Conservation (phyloP, 129 eudicot species). For the Daucus carota region DNA sequence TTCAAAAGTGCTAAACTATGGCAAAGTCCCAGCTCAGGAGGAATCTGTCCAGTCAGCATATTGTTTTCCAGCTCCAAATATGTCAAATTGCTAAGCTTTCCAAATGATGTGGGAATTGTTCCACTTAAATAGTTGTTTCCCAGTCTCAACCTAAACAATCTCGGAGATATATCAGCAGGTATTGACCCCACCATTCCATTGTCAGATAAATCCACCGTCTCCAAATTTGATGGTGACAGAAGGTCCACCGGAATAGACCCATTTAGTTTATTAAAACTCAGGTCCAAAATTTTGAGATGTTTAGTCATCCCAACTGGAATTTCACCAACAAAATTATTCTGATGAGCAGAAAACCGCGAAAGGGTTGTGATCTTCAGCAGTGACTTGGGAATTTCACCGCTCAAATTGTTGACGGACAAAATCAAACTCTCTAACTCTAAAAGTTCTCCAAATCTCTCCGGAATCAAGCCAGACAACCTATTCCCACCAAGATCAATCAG, state of each 20-base stretch:
- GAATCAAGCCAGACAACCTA: constrained; percentile 36
- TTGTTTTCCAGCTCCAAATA: constrained; percentile 64
- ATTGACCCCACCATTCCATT: constrained; percentile 45
- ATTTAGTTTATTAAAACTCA: constrained; percentile 53
- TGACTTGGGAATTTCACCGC: constrained; percentile 46
- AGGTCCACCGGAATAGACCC: constrained; percentile 60
- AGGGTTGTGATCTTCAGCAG: constrained; percentile 30
- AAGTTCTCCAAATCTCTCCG: constrained; percentile 34
- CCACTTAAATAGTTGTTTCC: constrained; percentile 49
- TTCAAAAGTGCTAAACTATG: constrained; percentile 46
- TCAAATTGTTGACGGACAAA: constrained; percentile 48
- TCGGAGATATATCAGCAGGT: constrained; percentile 34
- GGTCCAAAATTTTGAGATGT: constrained; percentile 42
- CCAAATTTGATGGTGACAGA: constrained; percentile 41
- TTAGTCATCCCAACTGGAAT: constrained; percentile 48
- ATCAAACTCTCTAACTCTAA: constrained; percentile 33
- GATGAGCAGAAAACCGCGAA: constrained; percentile 63
- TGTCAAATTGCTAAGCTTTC: constrained; percentile 23
- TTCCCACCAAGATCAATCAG: constrained; percentile 53
- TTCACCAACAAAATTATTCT: constrained; percentile 43
- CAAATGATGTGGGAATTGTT: constrained; percentile 33
- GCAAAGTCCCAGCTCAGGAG: constrained; percentile 43
- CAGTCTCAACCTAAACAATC: constrained; percentile 54
- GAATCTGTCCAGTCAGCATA: constrained; percentile 42
- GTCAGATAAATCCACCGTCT: constrained; percentile 48